Percentiles rank a stretch among this genome's conserved stretches.
Conservation (phyloP, 129 eudicot genomes). For the Rutidosis leptorrhynchoides region DNA sequence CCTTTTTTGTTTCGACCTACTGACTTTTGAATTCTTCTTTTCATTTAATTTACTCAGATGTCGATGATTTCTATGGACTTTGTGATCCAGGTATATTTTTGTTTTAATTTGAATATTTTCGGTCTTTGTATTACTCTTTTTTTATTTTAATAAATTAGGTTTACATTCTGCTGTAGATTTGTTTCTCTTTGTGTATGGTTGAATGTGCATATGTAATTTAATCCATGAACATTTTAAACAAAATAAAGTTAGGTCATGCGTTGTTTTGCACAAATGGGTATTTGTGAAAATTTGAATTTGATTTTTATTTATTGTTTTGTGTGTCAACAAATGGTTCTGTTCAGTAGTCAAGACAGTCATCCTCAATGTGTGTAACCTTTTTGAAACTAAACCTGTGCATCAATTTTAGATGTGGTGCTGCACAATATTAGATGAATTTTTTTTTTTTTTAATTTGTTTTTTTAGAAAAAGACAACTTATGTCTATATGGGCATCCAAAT, state of each 20-base stretch:
- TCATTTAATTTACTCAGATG: conserved; percentile 44
- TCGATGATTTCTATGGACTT: conserved; percentile 81
- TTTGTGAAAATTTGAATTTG: too few species aligned
- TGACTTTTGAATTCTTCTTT: neutral
- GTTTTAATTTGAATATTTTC: neutral
- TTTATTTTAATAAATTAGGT: neutral
- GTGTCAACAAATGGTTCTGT: neutral
- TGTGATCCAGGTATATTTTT: conserved; percentile 77
- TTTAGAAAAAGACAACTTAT: conserved; percentile 80
- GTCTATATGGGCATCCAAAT: conserved; percentile 84
- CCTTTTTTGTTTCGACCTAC: neutral
- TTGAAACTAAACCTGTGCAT: neutral
- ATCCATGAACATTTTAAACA: neutral
- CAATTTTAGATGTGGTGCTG: too few species aligned
- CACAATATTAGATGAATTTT: neutral
- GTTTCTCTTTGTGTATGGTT: conserved; percentile 1
- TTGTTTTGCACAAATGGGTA: too few species aligned
- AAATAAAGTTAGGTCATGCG: neutral
- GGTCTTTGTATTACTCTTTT: neutral
- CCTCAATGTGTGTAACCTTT: neutral
- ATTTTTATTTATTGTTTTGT: too few species aligned
- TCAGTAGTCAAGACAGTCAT: neutral
- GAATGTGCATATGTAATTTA: neutral
- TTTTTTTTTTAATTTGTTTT: neutral
- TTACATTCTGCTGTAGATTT: neutral